Evolutionary conservation across 164 flowering plant genomes (phyloP), one percentile per base, ranked within the genome.

Genomic region (Paratinospora sagittata): DNA sequence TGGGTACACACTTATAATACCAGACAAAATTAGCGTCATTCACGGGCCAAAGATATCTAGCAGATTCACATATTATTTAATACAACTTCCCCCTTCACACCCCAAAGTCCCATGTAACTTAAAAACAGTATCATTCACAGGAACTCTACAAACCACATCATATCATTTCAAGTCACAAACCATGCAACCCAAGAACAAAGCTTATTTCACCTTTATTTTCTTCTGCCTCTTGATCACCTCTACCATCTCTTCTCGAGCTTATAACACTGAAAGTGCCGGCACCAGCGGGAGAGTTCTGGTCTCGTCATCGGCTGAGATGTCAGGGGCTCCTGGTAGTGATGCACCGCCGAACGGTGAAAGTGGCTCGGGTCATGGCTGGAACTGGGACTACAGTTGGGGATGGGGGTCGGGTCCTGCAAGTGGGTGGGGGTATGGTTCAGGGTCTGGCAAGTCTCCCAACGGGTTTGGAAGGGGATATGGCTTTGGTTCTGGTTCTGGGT

Each of bases 401-500:
- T 91, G 92, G 91, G 94, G 93, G 17, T 79, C 94, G 0, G 74
- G 82, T 66, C 97, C 97, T 0, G 80, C 78, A 8, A 72, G 82
- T 14, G 91, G 92, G 17, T 91, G 88, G 88, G 97, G 97, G 6
- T 91, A 81, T 55, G 97, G 97, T 0, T 87, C 91, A 1, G 97
- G 94, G 9, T 89, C 88, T 0, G 92, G 89, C 3, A 72, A 76
- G 71, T 87, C 94, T 0, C 84, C 90, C 0, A 75, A 58, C 49
- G 96, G 93, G 17, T 79, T 66, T 27, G 92, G 89, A 0, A 79
- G 75, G 65, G 97, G 97, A 9, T 85, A 11, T 12, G 94, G 97
- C 8, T 88, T 27, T 67, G 97, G 94, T 2, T 86, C 13, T 66
- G 96, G 91, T 13, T 78, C 77, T 27, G 90, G 96, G 3, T 80